phyloP scores from a whole-genome alignment of 176 grass and related monocot species.

The Canna indica region DNA sequence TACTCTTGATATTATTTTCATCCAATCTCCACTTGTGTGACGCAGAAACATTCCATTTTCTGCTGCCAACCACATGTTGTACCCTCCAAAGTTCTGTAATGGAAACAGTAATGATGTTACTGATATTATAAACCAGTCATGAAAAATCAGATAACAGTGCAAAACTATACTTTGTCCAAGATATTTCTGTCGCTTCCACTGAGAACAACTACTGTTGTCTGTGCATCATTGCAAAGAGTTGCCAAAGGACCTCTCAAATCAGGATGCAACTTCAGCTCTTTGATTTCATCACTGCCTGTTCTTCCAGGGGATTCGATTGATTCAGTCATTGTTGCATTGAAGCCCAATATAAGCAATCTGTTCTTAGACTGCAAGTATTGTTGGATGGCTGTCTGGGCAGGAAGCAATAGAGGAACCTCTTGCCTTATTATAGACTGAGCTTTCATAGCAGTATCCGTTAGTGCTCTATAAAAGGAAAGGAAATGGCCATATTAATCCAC shows the following conservation, averaged over 20 bases:
- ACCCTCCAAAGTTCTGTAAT: conserved; percentile 98
- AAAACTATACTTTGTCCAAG: conserved; percentile 68
- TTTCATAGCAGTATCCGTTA: conserved; percentile 86
- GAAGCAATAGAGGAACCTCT: conserved; percentile 78
- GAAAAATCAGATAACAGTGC: too few relatives aligned
- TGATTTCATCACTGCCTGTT: conserved; percentile 96
- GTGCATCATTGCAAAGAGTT: conserved; percentile 67
- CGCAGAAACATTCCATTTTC: conserved; percentile 99
- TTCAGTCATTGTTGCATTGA: conserved; percentile 94
- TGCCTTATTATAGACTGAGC: conserved; percentile 85
- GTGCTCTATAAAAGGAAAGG: conserved; percentile 40
- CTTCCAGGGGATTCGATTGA: conserved; percentile 86
- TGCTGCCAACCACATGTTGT: conserved; percentile 93
- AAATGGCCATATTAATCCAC: conserved; percentile 7
- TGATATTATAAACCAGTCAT: conserved; percentile 17
- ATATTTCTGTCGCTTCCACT: conserved; percentile 97
- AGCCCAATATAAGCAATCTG: conserved; percentile 87
- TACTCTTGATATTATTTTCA: conserved; percentile 99
- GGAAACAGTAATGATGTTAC: neutral
- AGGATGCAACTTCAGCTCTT: conserved; percentile 95
- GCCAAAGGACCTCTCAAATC: conserved; percentile 73
- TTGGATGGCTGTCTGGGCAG: conserved; percentile 34
- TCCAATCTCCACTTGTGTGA: conserved; percentile 79
- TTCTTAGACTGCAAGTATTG: conserved; percentile 47
- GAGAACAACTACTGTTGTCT: conserved; percentile 84